A percentile compares a stretch with the other conserved stretches of the same genome.
Conservation (phyloP, 768 basidiomycete genomes). For the Megacollybia marginata region DNA sequence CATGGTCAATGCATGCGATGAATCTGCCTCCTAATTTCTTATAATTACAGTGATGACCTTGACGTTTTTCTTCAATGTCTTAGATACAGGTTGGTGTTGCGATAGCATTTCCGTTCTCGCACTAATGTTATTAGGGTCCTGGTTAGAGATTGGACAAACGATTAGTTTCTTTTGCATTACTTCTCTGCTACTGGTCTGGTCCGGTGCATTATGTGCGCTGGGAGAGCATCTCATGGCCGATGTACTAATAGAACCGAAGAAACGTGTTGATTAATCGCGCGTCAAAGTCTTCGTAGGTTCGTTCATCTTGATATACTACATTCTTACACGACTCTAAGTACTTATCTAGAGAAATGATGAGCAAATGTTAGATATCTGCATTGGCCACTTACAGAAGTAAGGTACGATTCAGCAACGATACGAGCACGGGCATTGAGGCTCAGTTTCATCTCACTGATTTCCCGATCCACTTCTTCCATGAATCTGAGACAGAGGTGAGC, state of each 20-base stretch:
- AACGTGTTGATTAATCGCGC: too few species aligned
- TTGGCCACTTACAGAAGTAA: constrained; percentile 64
- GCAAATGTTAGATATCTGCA: too few species aligned
- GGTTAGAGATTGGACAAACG: constrained; percentile 85
- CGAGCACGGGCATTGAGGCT: constrained; percentile 93
- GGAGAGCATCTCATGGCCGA: constrained; percentile 70
- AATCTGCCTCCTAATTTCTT: constrained; percentile 3
- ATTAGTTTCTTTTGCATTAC: constrained; percentile 86
- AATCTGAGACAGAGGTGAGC: constrained; percentile 43
- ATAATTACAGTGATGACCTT: constrained; percentile 62
- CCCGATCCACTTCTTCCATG: constrained; percentile 99
- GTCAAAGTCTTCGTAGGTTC: too few species aligned
- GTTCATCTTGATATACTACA: too few species aligned
- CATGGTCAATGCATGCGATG: constrained; percentile 8
- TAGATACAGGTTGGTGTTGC: constrained; percentile 53
- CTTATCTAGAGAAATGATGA: too few species aligned
- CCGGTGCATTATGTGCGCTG: constrained; percentile 63
- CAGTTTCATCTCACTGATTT: constrained; percentile 99
- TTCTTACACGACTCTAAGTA: too few species aligned
- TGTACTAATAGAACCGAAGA: background rate
- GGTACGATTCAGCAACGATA: constrained; percentile 94
- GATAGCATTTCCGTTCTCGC: background rate
- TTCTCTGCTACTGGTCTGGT: constrained; percentile 72
- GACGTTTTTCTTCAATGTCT: constrained; percentile 77
- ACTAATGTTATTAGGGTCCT: constrained; percentile 48